A percentile compares a stretch with the other conserved stretches of the same genome.
These are phyloP conservation scores for Stephania yunnanensis DNA, from an alignment of 164 flowering plant species.

Conservation along the genomic window DNA sequence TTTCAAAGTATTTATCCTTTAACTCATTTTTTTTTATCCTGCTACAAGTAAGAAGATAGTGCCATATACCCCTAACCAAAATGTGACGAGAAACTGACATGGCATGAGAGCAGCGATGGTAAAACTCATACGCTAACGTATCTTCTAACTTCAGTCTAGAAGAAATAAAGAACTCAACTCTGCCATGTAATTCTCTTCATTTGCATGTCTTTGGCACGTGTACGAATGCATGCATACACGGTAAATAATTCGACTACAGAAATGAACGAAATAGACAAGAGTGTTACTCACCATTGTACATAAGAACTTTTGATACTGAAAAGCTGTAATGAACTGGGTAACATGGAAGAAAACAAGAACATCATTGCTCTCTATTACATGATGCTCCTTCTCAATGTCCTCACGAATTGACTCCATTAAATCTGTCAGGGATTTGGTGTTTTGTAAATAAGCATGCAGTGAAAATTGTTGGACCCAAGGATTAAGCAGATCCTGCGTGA, in stretches of 20 bases:
- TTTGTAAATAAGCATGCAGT: not conserved
- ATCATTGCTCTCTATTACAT: constrained; percentile 56
- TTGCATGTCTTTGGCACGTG: not conserved
- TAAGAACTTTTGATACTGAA: constrained; percentile 62
- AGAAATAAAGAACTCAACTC: not conserved
- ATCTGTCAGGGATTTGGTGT: constrained; percentile 33
- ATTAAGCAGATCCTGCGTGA: not conserved
- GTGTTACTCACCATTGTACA: constrained; percentile 51
- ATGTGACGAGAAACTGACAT: not conserved
- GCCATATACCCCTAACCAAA: not conserved
- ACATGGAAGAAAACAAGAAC: constrained; percentile 70
- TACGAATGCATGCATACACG: not conserved
- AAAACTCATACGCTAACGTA: not conserved
- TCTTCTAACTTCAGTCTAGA: not conserved
- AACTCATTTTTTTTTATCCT: no score
- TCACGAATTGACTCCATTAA: constrained; percentile 78
- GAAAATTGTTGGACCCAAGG: not conserved
- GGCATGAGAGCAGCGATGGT: not conserved
- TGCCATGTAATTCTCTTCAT: not conserved
- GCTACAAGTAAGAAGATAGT: no score
- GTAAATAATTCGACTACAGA: not conserved
- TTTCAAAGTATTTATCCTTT: no score
- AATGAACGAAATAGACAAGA: not conserved
- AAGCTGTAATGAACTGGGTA: constrained; percentile 70
- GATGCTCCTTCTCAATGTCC: constrained; percentile 84